Evolutionary conservation across 306 rosid species (phyloP).

Genomic region (Pueraria montana): DNA sequence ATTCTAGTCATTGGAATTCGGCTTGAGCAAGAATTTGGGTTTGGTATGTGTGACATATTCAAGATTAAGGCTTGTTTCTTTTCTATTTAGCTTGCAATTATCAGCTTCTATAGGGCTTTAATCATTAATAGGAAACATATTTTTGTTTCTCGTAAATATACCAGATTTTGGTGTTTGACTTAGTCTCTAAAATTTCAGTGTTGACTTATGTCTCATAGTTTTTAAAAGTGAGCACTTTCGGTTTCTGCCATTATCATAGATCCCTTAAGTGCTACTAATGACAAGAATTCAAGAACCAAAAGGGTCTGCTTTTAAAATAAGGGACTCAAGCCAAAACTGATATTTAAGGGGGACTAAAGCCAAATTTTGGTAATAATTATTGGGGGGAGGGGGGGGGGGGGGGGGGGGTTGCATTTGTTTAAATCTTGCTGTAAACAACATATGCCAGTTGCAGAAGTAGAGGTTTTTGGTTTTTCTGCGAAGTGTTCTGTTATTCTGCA

Average conservation of each 20-base stretch:
- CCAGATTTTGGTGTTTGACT: neutral
- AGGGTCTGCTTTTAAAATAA: neutral
- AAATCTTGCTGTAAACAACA: too few species aligned
- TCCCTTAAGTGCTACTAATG: neutral
- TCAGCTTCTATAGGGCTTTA: neutral
- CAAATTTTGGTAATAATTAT: neutral
- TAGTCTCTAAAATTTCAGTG: neutral
- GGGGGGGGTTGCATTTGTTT: too few species aligned
- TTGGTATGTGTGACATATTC: constrained; percentile 65
- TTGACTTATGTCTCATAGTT: neutral
- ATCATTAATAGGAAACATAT: neutral
- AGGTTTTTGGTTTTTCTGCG: neutral
- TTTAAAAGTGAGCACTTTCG: neutral
- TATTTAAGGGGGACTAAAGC: neutral
- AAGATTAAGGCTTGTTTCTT: constrained; percentile 26
- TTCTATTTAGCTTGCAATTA: constrained; percentile 21
- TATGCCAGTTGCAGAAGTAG: neutral
- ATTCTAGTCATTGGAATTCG: constrained; percentile 91
- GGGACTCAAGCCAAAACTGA: neutral
- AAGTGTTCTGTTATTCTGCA: neutral
- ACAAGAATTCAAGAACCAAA: neutral
- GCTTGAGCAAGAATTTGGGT: constrained; percentile 97
- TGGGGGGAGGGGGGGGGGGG: too few species aligned
- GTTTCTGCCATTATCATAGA: neutral
- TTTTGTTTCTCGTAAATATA: neutral